phyloP scores from a whole-genome alignment of 805 yeast genomes.

The Ogataea chonburiensis region DNA sequence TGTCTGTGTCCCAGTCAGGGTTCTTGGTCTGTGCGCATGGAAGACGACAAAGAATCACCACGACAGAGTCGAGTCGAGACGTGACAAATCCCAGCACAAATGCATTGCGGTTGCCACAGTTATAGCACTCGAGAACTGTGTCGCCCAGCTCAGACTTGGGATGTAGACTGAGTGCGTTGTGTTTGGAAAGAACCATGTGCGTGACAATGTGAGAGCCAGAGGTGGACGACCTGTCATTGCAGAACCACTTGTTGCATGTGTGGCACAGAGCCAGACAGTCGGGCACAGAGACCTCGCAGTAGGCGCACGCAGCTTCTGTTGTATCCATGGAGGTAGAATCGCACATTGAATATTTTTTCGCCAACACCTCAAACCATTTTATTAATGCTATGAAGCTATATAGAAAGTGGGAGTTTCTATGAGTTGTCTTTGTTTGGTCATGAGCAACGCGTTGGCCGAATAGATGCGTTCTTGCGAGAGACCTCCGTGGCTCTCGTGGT shows the following conservation, averaged over 20 bases:
- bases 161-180: slow-evolving; percentile 71
- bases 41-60: slow-evolving; percentile 80
- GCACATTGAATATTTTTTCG: slow-evolving; percentile 14
- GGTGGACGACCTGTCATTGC: slow-evolving; percentile 67
- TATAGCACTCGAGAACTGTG: slow-evolving; percentile 82
- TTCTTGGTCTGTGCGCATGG: slow-evolving; percentile 83
- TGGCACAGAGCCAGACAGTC: slow-evolving; percentile 72
- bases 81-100: slow-evolving; percentile 83
- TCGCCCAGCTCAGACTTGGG: slow-evolving; percentile 85
- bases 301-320: slow-evolving; percentile 43
- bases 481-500: slow-evolving; percentile 21
- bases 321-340: slow-evolving; percentile 12
- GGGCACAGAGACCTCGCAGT: slow-evolving; percentile 73
- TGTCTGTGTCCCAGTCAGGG: slow-evolving; percentile 79
- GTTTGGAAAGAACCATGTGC: slow-evolving; percentile 79
- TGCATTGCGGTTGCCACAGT: slow-evolving; percentile 79
- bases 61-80: slow-evolving; percentile 82
- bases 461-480: slow-evolving; percentile 4
- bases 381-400: slow-evolving; percentile 8
- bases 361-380: slow-evolving; percentile 10
- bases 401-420: slow-evolving; percentile 4
- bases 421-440: slow-evolving; percentile 8
- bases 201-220: slow-evolving; percentile 73
- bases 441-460: slow-evolving; percentile 6
- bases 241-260: slow-evolving; percentile 82